Base-by-base conservation (phyloP, 306 rosid genomes). In the Prunus kanzakura region DNA sequence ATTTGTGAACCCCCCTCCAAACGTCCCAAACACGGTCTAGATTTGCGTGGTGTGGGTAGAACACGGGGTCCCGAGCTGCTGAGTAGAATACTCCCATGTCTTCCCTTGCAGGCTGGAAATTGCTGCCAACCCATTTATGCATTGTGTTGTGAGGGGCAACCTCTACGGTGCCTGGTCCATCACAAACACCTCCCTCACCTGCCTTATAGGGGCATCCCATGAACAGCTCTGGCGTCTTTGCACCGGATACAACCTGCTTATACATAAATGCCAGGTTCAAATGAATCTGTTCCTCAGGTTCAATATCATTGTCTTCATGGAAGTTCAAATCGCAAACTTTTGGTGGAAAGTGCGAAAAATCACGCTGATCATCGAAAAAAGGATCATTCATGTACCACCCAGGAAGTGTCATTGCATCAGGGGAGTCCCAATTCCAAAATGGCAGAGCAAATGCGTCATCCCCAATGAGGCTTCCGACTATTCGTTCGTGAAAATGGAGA, bases 381-480 rank as follows among this genome's bases (percentile, higher is more conserved):
- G 80, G 74, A 0, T 49, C 58, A 15, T 71, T 20, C 23, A 43
- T 7, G 41, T 61, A 81, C 51, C 67, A 41, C 1, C 43, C 29
- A 0, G 84, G 84, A 43, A 71, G 52, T 38, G 23, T 11, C 84
- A 81, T 81, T 20, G 58, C 72, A 1, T 32, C 69, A 14, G 80
- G 77, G 45, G 70, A 63, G 20, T 81, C 84, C 77, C 80, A 81
- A 15, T 41, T 69, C 84, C 84, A 81, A 73, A 68, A 75, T 7
- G 84, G 80, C 15, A 81, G 47, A 43, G 84, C 80, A n/a, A 81
- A 81, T 4, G 38, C 23, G 30, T 63, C 64, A 15, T 81, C 84
- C 4, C 71, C 72, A 35, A 81, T 75, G 13, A 81, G 63, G 38
- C 74, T 75, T 14, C 73, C 77, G 2, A 70, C 12, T 18, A 81